Conservation (phyloP, 2,329 filamentous ascomycete species). For the Clarireedia monteithiana region DNA sequence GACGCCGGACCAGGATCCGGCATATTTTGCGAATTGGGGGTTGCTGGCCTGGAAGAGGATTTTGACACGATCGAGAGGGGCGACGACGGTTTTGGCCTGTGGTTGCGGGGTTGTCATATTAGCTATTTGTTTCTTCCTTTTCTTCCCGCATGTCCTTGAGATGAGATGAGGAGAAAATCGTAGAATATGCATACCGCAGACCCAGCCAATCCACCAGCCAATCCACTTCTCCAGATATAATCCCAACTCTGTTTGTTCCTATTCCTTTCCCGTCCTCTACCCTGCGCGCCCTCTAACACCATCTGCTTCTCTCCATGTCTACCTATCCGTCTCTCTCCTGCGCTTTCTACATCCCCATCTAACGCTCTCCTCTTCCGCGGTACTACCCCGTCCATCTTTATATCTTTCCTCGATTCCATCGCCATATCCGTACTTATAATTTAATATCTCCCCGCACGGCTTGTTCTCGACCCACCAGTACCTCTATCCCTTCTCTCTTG, state of each 20-base stretch:
- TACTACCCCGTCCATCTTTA: conserved; percentile 35
- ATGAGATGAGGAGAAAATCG: background rate
- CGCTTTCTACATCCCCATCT: conserved; percentile 25
- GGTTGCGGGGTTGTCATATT: background rate
- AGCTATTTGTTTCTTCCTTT: background rate
- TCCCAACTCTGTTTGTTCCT: conserved; percentile 64
- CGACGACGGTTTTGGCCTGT: conserved; percentile 91
- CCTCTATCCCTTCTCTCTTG: too few species aligned
- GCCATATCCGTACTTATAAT: background rate
- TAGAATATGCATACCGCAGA: conserved; percentile 59
- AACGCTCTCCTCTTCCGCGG: conserved; percentile 44
- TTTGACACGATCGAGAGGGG: conserved; percentile 93
- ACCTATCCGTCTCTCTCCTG: background rate
- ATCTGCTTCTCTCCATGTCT: background rate
- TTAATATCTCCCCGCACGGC: background rate
- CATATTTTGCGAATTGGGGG: conserved; percentile 88
- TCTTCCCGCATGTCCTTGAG: too few species aligned
- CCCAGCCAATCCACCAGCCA: conserved; percentile 85
- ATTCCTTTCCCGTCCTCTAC: background rate
- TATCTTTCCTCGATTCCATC: background rate
- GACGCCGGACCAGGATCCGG: conserved; percentile 80
- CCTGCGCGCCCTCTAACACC: background rate
- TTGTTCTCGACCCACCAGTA: too few species aligned
- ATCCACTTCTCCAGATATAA: conserved; percentile 74
- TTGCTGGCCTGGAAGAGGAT: conserved; percentile 97